Evolutionary conservation across 2,329 filamentous ascomycete species (phyloP), one percentile per base, ranked within the genome.

Genomic region (Ophiosphaerella herpotricha): DNA sequence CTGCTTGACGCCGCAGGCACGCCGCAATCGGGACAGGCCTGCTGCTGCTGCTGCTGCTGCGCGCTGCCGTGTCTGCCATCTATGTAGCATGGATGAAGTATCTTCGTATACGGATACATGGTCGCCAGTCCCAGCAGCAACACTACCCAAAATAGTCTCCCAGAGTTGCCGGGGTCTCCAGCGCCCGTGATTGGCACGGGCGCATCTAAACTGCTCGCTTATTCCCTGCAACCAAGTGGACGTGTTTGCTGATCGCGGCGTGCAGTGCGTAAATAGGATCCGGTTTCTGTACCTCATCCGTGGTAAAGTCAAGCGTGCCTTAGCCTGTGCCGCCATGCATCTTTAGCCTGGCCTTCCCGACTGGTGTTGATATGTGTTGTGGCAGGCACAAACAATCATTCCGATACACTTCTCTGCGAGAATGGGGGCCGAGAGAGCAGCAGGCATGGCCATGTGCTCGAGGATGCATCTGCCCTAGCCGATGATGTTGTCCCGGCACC

Each of bases 231-330:
- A 57, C 46, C 54, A 40, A 53, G 68, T 70, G 67, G 68, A 67
- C 62, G 66, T 69, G 66, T 70, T 70, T 70, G 66, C 66, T 71
- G 64, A 70, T 68, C 60, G 58, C 58, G 55, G 57, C 57, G 57
- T 48, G 53, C 63, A 64, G 51, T 52, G 59, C 52, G 50, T 51
- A 58, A 50, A 50, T 40, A 50, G 53, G 57, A 66, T 60, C 64
- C 66, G 60, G 59, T 61, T 60, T 56, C 34, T 61, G 55, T 60
- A 60, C 53, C 46, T 37, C 50, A 46, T 57, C 53, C 45, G 44
- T 24, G 52, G 55, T 55, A 55, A 54, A 58, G 58, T 56, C 57
- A 50, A 58, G 56, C 52, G 56, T 61, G 54, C 58, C 51, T 61
- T 61, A 58, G 63, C 57, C 48, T 44, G 49, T 57, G 52, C 57